Conservation (phyloP, 768 basidiomycete genomes). For the Goffeauzyma gilvescens region DNA sequence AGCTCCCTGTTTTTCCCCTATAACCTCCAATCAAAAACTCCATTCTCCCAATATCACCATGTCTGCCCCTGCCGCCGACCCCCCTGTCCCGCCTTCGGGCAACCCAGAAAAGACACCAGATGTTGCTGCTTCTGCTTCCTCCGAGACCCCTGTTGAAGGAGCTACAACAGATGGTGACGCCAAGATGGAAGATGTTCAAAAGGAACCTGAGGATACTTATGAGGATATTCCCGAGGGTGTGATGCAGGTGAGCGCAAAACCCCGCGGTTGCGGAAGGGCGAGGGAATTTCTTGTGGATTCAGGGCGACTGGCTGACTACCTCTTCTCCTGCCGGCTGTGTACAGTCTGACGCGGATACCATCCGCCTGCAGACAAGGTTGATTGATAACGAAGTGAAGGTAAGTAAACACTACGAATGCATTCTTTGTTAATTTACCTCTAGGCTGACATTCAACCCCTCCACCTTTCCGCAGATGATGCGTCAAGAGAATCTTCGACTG, state of each 20-base stretch:
- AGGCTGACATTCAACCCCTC: neutral
- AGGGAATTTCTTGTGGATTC: too few relatives aligned
- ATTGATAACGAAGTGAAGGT: conserved; percentile 97
- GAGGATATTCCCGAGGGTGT: conserved; percentile 84
- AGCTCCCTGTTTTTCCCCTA: too few relatives aligned
- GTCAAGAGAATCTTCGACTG: conserved; percentile 75
- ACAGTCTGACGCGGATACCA: conserved; percentile 50
- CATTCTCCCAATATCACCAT: too few relatives aligned
- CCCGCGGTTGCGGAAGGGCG: neutral
- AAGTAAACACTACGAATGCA: conserved; percentile 11
- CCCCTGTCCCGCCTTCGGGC: neutral
- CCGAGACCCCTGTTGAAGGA: neutral
- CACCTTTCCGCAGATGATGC: conserved; percentile 55
- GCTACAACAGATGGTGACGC: conserved; percentile 17
- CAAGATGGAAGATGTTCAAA: conserved; percentile 15
- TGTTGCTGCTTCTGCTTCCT: neutral
- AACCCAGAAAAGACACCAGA: neutral
- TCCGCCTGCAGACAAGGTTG: conserved; percentile 67
- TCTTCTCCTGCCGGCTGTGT: neutral
- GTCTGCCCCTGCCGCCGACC: neutral
- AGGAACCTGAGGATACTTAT: conserved; percentile 46
- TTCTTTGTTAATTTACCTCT: neutral
- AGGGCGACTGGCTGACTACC: neutral
- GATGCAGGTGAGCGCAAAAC: conserved; percentile 38
- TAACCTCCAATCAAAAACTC: too few relatives aligned